phyloP scores from a whole-genome alignment of 305 asterid genomes.

The Fraxinus baroniana region DNA sequence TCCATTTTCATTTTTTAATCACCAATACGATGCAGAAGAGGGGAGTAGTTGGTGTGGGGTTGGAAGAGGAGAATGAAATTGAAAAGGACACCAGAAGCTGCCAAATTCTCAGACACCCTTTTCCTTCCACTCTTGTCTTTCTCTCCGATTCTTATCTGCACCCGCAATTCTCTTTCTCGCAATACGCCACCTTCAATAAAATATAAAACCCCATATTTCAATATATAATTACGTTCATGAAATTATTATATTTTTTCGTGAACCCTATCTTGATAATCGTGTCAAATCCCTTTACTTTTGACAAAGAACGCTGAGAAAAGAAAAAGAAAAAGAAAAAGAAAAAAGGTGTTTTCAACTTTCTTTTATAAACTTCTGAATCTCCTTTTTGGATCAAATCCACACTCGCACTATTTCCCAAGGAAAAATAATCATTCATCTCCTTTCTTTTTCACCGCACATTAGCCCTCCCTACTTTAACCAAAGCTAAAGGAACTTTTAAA shows the following conservation, averaged over 20 bases:
- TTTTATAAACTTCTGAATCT: conserved; percentile 30
- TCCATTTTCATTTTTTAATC: background rate
- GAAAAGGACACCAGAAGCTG: conserved; percentile 36
- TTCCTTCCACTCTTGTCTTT: conserved; percentile 2
- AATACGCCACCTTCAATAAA: conserved; percentile 16
- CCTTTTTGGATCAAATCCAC: conserved; percentile 37
- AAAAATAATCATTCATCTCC: conserved; percentile 1
- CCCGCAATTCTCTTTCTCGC: conserved; percentile 7
- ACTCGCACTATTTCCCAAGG: conserved; percentile 29
- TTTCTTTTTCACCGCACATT: conserved; percentile 6
- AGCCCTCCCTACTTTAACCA: conserved; percentile 5
- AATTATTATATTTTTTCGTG: conserved; percentile 1
- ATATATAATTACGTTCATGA: background rate
- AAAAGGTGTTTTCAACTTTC: conserved; percentile 32
- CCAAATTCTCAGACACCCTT: conserved; percentile 36
- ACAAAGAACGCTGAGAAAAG: background rate
- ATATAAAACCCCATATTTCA: background rate
- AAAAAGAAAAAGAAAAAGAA: conserved; percentile 22
- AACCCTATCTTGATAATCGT: background rate
- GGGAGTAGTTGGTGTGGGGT: background rate
- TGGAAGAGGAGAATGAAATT: conserved; percentile 22
- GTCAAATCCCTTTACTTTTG: background rate
- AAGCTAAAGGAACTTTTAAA: background rate
- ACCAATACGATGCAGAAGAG: background rate
- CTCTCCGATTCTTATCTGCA: background rate